phyloP scores from a whole-genome alignment of 2,329 filamentous ascomycete species.

The Knufia fluminis region DNA sequence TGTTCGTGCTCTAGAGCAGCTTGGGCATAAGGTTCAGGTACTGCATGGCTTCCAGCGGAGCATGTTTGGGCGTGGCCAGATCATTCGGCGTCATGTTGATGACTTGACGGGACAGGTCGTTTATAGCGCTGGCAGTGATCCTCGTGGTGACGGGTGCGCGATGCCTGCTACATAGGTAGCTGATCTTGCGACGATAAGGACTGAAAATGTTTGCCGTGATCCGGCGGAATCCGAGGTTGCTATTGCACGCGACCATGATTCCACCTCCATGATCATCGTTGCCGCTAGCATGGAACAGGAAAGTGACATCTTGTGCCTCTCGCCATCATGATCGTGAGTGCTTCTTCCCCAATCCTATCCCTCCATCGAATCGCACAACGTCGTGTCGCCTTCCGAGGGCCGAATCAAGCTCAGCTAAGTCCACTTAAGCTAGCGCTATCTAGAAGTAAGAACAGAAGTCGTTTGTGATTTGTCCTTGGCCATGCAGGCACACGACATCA shows the following conservation, averaged over 20 bases:
- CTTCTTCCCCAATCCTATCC: background rate
- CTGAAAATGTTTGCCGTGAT: too few relatives aligned
- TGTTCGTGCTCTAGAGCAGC: slow-evolving; percentile 53
- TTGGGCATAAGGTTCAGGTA: slow-evolving; percentile 67
- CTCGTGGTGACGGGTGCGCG: slow-evolving; percentile 71
- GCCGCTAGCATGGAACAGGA: too few relatives aligned
- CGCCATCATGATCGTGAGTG: background rate
- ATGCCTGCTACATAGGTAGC: slow-evolving; percentile 34
- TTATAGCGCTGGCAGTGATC: slow-evolving; percentile 84
- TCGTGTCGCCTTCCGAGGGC: background rate
- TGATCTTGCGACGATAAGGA: background rate
- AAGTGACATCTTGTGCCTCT: too few relatives aligned
- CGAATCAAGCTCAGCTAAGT: background rate
- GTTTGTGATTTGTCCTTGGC: background rate
- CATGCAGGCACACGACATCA: background rate
- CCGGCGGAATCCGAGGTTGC: background rate
- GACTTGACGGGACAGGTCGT: slow-evolving; percentile 54
- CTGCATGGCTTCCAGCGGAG: slow-evolving; percentile 56
- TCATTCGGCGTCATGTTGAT: slow-evolving; percentile 71
- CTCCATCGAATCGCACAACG: background rate
- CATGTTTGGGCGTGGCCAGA: slow-evolving; percentile 77
- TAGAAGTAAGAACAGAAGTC: background rate
- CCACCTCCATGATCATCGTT: too few relatives aligned
- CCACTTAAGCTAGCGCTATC: background rate
- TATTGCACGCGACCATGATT: background rate